phyloP scores from a whole-genome alignment of 495 filamentous ascomycete species.

The Alectoria sarmentosa region DNA sequence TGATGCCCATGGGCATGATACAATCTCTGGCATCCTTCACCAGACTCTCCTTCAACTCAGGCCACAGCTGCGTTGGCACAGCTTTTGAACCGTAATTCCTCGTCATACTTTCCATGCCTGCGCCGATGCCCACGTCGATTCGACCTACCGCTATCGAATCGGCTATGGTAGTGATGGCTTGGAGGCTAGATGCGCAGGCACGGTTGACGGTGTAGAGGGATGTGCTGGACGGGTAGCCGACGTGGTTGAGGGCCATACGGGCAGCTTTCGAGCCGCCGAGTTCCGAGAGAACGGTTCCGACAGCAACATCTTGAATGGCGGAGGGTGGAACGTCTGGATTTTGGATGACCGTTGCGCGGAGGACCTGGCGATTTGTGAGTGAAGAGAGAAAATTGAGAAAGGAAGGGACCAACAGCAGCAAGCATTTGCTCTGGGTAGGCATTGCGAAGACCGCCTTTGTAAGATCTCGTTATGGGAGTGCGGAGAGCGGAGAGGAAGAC shows the following conservation, averaged over 20 bases:
- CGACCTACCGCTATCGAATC: conserved; percentile 63
- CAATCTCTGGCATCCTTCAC: conserved; percentile 73
- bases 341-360: conserved; percentile 69
- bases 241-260: conserved; percentile 81
- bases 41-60: conserved; percentile 54
- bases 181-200: conserved; percentile 72
- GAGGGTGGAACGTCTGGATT: conserved; percentile 69
- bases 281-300: conserved; percentile 84
- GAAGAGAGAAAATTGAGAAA: conserved; percentile 15
- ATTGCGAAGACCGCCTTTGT: conserved; percentile 78
- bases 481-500: conserved; percentile 86
- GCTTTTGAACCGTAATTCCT: conserved; percentile 76
- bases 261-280: conserved; percentile 88
- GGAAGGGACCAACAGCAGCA: conserved; percentile 39
- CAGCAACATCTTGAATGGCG: conserved; percentile 68
- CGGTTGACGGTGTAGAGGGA: conserved; percentile 81
- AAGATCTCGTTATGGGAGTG: conserved; percentile 74
- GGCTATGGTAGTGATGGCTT: conserved; percentile 63
- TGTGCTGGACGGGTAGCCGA: conserved; percentile 65
- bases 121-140: conserved; percentile 75
- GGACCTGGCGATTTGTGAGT: conserved; percentile 62
- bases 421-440: conserved; percentile 88
- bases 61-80: conserved; percentile 77
- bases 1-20: conserved; percentile 90
- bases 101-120: conserved; percentile 93